Evolutionary conservation across 1,139 yeast genomes (phyloP), one percentile per base, ranked within the genome.

Genomic region (Saccharomyces hybrid): DNA sequence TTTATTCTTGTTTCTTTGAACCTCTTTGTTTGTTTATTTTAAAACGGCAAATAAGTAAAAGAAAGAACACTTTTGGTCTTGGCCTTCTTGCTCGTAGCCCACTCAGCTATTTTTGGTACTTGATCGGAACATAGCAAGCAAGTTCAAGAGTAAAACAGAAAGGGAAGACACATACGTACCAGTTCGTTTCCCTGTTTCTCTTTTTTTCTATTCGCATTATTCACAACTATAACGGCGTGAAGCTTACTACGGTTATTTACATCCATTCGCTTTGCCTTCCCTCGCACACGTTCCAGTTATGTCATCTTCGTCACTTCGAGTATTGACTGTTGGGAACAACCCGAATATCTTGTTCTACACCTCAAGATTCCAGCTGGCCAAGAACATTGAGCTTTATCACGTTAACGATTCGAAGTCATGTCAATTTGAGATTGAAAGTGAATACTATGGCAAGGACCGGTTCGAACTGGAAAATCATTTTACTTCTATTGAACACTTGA

Each of bases 311-410:
- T 64, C 44, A 16, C 44, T 51, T 26, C 46, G 64, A 52, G 71
- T 70, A 11, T 54, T 70, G 54, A 58, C 64, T 14, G 56, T 66
- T 23, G 72, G 73, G 38, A 57, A 66, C 46, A 63, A 66, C 50
- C 68, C 71, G 16, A 66, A 67, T 55, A 60, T 69, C 34, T 48
- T 63, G 49, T 54, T 70, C 46, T 68, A 66, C 50, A 60, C 71
- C 1, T 68, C 71, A 54, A 58, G 72, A 42, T 66, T 69, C 49
- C 70, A 66, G 53, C 52, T 65, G 48, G 70, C 71, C n/a, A 66
- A 64, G 54, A 64, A 69, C 52, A 70, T 68, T 26, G 68, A 63
- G 19, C 56, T 69, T 25, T 65, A 60, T 46, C 70, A 68, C 55
- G 65, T 69, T 14, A 62, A 68, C 52, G 60, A 58, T 27, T 51